Evolutionary conservation across 2,329 filamentous ascomycete genomes (phyloP).

Genomic region (Scytalidium lignicola): DNA sequence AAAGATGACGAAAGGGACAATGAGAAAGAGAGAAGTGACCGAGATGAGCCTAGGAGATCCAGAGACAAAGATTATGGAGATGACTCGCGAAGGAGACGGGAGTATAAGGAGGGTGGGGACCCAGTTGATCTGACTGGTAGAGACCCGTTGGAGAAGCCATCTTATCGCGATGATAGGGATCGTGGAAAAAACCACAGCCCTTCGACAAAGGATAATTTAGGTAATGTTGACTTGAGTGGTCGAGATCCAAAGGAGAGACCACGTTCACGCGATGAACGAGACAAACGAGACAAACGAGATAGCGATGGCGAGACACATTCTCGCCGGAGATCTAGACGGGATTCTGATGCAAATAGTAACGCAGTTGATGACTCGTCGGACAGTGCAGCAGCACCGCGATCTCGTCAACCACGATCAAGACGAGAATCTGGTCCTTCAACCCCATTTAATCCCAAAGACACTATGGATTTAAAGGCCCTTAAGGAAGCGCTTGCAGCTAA

Average conservation of each 20-base stretch:
- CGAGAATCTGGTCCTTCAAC: constrained; percentile 16
- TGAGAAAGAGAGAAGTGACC: constrained; percentile 20
- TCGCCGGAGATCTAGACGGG: neutral
- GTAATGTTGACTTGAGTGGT: constrained; percentile 22
- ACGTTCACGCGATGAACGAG: constrained; percentile 23
- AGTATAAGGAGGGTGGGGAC: constrained; percentile 18
- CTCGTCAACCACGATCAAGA: constrained; percentile 9
- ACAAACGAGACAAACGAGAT: constrained; percentile 1
- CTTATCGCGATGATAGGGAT: constrained; percentile 4
- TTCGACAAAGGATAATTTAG: neutral
- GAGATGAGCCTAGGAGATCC: constrained; percentile 18
- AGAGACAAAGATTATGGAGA: constrained; percentile 22
- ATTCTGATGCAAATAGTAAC: neutral
- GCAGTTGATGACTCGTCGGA: neutral
- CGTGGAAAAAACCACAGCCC: constrained; percentile 2
- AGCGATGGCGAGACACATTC: too few relatives aligned
- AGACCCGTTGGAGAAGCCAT: constrained; percentile 16
- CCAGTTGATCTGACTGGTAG: constrained; percentile 15
- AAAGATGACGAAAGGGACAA: constrained; percentile 10
- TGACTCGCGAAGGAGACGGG: constrained; percentile 19
- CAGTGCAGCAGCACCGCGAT: neutral
- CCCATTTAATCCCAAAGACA: constrained; percentile 28
- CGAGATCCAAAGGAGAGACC: constrained; percentile 44
- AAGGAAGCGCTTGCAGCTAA: constrained; percentile 25
- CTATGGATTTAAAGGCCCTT: constrained; percentile 26